These are phyloP conservation scores for Stachybotrys elegans DNA, from an alignment of 2,329 filamentous ascomycete species.

Conservation along the genomic window DNA sequence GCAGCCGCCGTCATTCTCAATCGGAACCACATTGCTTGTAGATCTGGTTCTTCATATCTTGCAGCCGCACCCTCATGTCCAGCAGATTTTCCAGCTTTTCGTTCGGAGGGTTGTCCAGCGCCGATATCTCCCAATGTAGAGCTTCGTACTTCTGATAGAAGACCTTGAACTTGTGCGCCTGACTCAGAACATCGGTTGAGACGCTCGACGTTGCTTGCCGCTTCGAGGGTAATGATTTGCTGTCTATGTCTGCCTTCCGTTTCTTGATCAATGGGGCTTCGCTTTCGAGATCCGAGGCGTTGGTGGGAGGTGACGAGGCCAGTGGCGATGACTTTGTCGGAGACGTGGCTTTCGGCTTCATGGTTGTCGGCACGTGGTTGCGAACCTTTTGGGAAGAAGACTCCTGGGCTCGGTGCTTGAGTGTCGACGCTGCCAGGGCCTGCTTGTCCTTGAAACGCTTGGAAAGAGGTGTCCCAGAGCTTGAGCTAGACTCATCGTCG, in stretches of 20 bases:
- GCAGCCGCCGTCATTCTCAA: conserved; percentile 18
- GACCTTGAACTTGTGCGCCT: conserved; percentile 51
- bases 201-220: conserved; percentile 23
- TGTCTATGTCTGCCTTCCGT: conserved; percentile 31
- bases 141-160: conserved; percentile 53
- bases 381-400: too few relatives aligned
- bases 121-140: conserved; percentile 50
- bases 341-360: conserved; percentile 49
- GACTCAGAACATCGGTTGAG: conserved; percentile 40
- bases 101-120: conserved; percentile 43
- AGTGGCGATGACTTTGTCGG: conserved; percentile 60
- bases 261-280: conserved; percentile 34
- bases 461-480: conserved; percentile 52
- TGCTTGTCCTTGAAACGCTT: conserved; percentile 52
- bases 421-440: conserved; percentile 22
- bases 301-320: conserved; percentile 61
- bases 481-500: conserved; percentile 51
- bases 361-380: too few relatives aligned
- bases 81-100: conserved; percentile 46
- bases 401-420: conserved; percentile 46
- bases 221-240: conserved; percentile 20
- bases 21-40: conserved; percentile 37
- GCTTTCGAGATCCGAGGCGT: conserved; percentile 57
- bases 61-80: conserved; percentile 49
- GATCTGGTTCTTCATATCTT: conserved; percentile 55